Conservation (phyloP, 106 monocot species). For the Phalaenopsis aphrodite region DNA sequence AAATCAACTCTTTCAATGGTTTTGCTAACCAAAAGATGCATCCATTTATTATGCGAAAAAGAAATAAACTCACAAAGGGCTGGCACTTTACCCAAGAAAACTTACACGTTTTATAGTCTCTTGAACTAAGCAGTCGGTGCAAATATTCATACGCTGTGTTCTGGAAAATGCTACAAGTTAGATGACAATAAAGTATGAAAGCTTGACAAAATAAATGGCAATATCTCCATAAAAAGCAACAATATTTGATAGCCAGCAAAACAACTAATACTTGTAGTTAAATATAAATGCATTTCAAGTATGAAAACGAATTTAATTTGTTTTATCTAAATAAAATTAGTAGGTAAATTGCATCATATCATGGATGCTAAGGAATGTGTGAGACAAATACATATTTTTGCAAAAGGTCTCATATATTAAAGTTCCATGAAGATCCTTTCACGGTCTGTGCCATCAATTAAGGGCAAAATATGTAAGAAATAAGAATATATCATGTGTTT, state of each 20-base stretch:
- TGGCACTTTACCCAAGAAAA: neutral
- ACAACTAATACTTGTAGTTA: neutral
- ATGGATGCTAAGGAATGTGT: neutral
- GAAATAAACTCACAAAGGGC: neutral
- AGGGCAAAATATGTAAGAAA: neutral
- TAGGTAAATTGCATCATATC: neutral
- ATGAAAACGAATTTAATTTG: neutral
- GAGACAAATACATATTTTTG: neutral
- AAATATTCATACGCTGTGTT: slow-evolving; percentile 48
- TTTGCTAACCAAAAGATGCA: neutral
- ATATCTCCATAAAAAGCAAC: neutral
- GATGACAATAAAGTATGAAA: neutral
- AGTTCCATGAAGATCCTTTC: neutral
- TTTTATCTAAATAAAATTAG: neutral
- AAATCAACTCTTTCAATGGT: neutral
- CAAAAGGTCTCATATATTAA: neutral
- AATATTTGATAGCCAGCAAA: neutral
- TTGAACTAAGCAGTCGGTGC: slow-evolving; percentile 30
- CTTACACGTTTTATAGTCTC: slow-evolving; percentile 32
- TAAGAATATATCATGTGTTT: too few species aligned
- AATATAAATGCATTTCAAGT: neutral
- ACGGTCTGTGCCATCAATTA: neutral
- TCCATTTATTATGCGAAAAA: neutral
- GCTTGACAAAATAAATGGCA: neutral
- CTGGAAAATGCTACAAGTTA: slow-evolving; percentile 18